Evolutionary conservation across 306 rosid species (phyloP).

Genomic region (Castanea crenata): DNA sequence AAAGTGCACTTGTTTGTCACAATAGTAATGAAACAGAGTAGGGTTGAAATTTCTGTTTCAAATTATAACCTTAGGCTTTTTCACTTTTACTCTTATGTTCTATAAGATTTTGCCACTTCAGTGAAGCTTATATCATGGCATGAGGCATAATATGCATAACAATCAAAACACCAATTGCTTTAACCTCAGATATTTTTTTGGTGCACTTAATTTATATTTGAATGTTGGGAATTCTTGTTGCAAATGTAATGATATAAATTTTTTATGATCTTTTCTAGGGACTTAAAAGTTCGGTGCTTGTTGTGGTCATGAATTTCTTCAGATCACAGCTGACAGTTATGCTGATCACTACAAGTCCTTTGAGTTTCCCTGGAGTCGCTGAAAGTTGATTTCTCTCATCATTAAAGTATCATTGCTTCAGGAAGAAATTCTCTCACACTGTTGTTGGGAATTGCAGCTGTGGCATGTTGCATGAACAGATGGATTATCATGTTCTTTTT

Average conservation of each 20-base stretch:
- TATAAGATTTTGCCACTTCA: neutral
- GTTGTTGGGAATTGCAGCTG: neutral
- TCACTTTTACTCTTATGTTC: neutral
- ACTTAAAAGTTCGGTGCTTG: conserved; percentile 7
- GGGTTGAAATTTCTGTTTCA: neutral
- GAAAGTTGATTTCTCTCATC: neutral
- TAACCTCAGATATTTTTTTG: neutral
- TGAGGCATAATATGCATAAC: neutral
- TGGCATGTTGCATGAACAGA: neutral
- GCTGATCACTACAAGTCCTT: neutral
- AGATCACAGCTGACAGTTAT: neutral
- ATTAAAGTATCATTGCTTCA: neutral
- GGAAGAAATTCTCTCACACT: neutral
- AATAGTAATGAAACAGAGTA: neutral
- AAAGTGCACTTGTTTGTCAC: neutral
- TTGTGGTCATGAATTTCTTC: neutral
- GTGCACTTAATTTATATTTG: neutral
- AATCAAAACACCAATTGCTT: neutral
- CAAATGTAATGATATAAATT: neutral
- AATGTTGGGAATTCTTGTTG: neutral
- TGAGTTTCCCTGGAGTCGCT: neutral
- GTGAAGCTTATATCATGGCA: neutral
- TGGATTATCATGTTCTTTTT: neutral
- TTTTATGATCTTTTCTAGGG: neutral
- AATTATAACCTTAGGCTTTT: neutral